These are phyloP conservation scores for Musa troglodytarum DNA, from an alignment of 176 grass and related monocot genomes.

Conservation along the genomic window DNA sequence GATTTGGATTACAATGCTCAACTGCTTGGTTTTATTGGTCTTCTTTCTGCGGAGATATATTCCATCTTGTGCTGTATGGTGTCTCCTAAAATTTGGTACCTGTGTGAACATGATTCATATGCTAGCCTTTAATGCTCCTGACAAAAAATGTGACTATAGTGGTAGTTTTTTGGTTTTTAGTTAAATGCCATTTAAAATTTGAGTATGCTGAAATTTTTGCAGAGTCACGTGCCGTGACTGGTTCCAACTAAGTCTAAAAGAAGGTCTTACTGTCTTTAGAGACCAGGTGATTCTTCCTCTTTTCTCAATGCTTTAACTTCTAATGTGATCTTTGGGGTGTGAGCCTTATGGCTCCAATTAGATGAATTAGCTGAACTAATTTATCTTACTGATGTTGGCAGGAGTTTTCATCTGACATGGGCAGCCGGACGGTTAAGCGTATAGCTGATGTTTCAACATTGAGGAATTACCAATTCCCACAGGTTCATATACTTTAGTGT, in stretches of 20 bases:
- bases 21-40: not conserved
- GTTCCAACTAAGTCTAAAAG: conserved; percentile 99
- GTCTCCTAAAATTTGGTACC: not conserved
- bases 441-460: conserved; percentile 93
- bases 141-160: not conserved
- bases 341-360: not conserved
- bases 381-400: conserved; percentile 16
- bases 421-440: conserved; percentile 74
- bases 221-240: conserved; percentile 99
- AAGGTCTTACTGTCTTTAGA: conserved; percentile 94
- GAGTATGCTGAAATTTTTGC: conserved; percentile 16
- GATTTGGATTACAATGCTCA: not conserved
- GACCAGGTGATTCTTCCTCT: conserved; percentile 49
- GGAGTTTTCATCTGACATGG: conserved; percentile 98
- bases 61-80: not conserved
- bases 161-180: not conserved
- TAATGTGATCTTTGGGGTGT: conserved; percentile 1
- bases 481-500: conserved; percentile 37
- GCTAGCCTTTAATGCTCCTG: not conserved
- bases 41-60: not conserved
- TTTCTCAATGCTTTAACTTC: conserved; percentile 5
- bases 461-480: conserved; percentile 92
- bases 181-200: not conserved
- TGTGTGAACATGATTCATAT: not conserved
- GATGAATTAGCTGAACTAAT: not conserved